Percentiles rank a stretch among this genome's conserved stretches.
Conservation (phyloP, 768 basidiomycete genomes). For the Amanita inopinata region DNA sequence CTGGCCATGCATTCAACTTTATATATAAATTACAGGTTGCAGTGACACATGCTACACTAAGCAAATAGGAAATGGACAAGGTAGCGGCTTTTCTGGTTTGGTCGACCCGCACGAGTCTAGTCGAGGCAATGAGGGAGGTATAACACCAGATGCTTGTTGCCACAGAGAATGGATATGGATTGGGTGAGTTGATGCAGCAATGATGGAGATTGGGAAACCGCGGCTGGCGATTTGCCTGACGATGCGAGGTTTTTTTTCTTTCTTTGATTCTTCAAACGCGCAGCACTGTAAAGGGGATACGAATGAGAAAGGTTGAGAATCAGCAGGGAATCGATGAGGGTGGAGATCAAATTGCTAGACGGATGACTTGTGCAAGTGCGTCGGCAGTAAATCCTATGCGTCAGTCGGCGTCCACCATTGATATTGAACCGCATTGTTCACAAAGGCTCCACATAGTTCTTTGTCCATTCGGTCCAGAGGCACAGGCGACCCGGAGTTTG, state of each 20-base stretch:
- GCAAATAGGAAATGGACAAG: background rate
- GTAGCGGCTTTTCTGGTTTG: background rate
- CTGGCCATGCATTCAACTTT: no score
- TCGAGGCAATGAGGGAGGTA: background rate
- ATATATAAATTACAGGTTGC: no score
- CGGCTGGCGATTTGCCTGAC: background rate
- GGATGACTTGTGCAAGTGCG: background rate
- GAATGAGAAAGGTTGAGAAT: background rate
- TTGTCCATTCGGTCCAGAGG: conserved; percentile 56
- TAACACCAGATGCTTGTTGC: background rate
- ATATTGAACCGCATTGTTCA: conserved; percentile 83
- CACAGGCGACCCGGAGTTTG: conserved; percentile 72
- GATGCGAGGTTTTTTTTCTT: background rate
- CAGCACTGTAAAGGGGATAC: no score
- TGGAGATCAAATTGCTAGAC: conserved; percentile 5
- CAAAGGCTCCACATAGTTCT: conserved; percentile 85
- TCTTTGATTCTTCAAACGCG: no score
- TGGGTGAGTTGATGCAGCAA: background rate
- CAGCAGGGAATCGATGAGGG: conserved; percentile 14
- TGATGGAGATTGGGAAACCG: background rate
- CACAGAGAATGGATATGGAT: background rate
- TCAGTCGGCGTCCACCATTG: conserved; percentile 75
- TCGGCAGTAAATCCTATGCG: background rate
- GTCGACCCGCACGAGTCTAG: background rate
- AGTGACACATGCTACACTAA: no score